Base-by-base conservation (phyloP, 345 rosid species). In the Populus davidiana region DNA sequence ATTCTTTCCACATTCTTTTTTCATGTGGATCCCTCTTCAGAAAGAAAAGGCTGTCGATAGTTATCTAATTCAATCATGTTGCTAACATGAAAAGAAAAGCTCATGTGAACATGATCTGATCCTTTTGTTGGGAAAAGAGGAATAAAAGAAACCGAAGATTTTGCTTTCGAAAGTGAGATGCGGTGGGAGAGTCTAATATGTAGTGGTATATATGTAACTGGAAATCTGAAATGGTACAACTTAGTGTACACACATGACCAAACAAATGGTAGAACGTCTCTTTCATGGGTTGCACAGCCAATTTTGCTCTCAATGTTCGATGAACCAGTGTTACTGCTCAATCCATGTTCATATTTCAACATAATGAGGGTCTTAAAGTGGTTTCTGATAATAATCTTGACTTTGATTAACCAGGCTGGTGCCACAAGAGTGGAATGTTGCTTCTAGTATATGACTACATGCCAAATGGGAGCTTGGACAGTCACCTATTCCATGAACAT, bases 391-490 rank as follows among this genome's bases (percentile, higher is more conserved):
- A 74, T 23, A 0, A 61, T 39, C 20, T n/a, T 4, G 11, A 52
- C n/a, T 1, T 5, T 68, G 16, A 71, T 25, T 8, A 2, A 6
- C 14, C 21, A 90, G 90, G 91, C 13, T 90, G 92, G 92, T 88
- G 92, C 78, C 87, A 87, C 84, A 79, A 83, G 75, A 90, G 86
- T 11, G 87, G 84, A 9, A 72, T 80, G 83, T 71, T 90, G 21
- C 84, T 88, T 14, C 67, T 90, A 43, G 91, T 89, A 1, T 89
- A 89, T 35, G 92, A 89, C 21, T 90, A 69, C 83, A 89, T 90
- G 94, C 91, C 90, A 7, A 89, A 90, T 10, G 91, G 92, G 2
- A 86, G 94, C 84, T 80, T 89, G 47, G 94, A 90, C 70, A 50
- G 35, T 17, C 87, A 87, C 83, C 17, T 88, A 27, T 90, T 81